Base-by-base conservation (phyloP, 2,329 filamentous ascomycete species). In the Aspergillus sp. region DNA sequence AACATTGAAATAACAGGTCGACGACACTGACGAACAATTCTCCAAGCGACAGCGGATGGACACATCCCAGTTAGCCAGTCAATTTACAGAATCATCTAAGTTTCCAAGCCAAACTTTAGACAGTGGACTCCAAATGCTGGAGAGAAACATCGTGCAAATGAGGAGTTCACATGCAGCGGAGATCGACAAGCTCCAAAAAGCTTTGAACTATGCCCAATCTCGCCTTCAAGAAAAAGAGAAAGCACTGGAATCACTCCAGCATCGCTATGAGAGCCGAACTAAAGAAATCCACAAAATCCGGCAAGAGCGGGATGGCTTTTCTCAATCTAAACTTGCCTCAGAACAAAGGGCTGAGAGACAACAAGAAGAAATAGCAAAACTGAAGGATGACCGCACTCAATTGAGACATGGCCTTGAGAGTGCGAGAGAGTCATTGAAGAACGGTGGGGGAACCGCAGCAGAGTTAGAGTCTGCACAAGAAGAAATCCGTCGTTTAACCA, bases 231-330 rank as follows among this genome's bases (percentile, higher is more conserved):
- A 66, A 40, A 59, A 61, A 37, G 61, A 68, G 38, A 53, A 57
- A 35, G 56, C 53, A 5, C 56, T 71, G 39, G 54, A 58, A 12
- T 39, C 46, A 6, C 51, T 74, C 7, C 70, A 73, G 50, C 66
- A 69, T 55, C 69, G 71, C 40, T 73, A 72, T 45, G 71, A 74
- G 55, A 65, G 50, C 39, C 62, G 63, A 44, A 63, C 57, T 12
- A 60, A 56, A 7, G 61, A 70, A 37, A 45, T 68, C 10, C 66
- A 69, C 49, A 59, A 60, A 40, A 51, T 62, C 11, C 62, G 68
- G 19, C 58, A 58, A 38, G 64, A 70, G 39, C 64, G 64, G 5
- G 65, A 69, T 40, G 37, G 46, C 6, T 45, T 67, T n/a, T 40
- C 47, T 4, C 61, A 64, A 32, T 51, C 51, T 11, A 63, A 60